Evolutionary conservation across 2,329 filamentous ascomycete genomes (phyloP).

Genomic region (Chrysoporthe deuterocubensis): DNA sequence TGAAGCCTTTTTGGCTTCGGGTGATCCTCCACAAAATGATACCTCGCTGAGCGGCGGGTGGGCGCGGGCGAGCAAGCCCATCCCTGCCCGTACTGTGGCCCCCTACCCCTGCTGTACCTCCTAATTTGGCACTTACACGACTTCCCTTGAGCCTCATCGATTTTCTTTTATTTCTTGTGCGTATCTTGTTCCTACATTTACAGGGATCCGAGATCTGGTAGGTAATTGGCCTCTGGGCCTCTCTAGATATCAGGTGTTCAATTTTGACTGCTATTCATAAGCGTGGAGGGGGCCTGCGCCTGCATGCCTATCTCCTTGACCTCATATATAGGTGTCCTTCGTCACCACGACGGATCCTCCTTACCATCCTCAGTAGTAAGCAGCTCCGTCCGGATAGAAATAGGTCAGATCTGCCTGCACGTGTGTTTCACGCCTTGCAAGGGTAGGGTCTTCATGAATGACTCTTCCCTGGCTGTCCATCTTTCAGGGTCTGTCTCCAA

Average conservation of each 20-base stretch:
- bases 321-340: no score
- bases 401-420: not conserved
- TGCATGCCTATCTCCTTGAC: no score
- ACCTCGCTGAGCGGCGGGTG: not conserved
- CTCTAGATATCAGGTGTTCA: no score
- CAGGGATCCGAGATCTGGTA: no score
- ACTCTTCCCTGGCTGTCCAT: not conserved
- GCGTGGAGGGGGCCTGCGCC: no score
- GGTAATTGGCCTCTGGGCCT: not conserved
- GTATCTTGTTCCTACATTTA: not conserved
- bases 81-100: not conserved
- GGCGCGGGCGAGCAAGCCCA: not conserved
- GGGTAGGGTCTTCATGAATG: not conserved
- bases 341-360: not conserved
- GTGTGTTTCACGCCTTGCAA: not conserved
- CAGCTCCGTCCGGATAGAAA: no score
- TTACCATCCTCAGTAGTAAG: not conserved
- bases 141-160: slow-evolving; percentile 5
- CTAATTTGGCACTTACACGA: slow-evolving; percentile 4
- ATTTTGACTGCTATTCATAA: no score
- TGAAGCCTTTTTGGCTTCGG: not conserved
- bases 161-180: not conserved
- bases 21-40: not conserved
- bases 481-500: slow-evolving; percentile 3
- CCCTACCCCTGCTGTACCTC: slow-evolving; percentile 1